Base-by-base conservation (phyloP, 108 stramenopile genomes). In the Cyclotella cryptica region DNA sequence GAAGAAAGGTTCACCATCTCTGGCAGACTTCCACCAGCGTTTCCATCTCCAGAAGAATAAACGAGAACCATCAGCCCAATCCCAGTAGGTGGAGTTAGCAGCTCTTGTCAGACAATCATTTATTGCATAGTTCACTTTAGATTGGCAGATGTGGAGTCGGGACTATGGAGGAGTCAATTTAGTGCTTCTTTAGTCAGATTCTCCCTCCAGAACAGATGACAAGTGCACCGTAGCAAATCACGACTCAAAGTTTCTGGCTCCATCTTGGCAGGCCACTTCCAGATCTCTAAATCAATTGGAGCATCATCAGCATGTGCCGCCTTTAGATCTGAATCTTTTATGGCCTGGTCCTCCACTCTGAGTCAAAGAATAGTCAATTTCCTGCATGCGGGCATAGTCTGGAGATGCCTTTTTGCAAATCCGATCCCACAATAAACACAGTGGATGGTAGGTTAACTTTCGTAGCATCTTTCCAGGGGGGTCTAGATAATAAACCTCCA, bases 41-140 rank as follows among this genome's bases (percentile, higher is more conserved):
- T 74, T 66, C 77, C 83, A 84, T 17, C 55, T 29, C 83, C 83
- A 84, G 57, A 66, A 72, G 49, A 84, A 67, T 3, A 55, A 53
- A 5, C 62, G 15, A n/a, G 68, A 70, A 6, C 83, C 83, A 39
- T 72, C 77, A 18, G 66, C 54, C 83, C 77, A 84, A 1, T 78
- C 72, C 72, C 76, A 84, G 65, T n/a, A n/a, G n/a, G n/a, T n/a
- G n/a, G n/a, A n/a, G n/a, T n/a, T n/a, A n/a, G n/a, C n/a, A n/a
- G n/a, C 29, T 3, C 74, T 4, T 3, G 13, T 17, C 1, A 70
- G 22, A 13, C 66, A 65, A 51, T 83, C 81, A 8, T 8, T 9
- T 10, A 35, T 61, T 67, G 24, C 10, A 29, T 35, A 21, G 60
- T 61, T 35, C 29, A 54, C 7, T n/a, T n/a, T 54, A 7, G 17